Base-by-base conservation (phyloP, 495 filamentous ascomycete species). In the Mytilinidion resinicola region DNA sequence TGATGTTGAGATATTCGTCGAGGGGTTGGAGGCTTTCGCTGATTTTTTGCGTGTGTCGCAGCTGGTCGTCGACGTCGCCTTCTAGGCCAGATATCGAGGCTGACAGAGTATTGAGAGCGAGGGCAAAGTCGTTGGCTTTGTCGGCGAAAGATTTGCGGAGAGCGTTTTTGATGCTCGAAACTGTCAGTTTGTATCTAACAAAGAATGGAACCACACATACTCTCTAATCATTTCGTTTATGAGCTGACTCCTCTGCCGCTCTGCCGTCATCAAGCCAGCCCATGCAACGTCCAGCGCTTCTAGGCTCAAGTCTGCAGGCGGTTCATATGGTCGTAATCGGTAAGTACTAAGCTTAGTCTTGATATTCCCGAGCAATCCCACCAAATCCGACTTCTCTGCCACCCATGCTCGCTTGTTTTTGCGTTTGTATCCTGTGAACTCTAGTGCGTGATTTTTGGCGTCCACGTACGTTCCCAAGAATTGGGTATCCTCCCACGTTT, bases 201-300 rank as follows among this genome's bases (percentile, higher is more conserved):
- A 8, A 25, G 8, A 7, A 9, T 14, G 46, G 15, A 21, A 35
- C 19, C 37, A 11, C 35, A 73, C 82, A 69, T 74, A 85, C 84
- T 98, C 93, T 73, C 95, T 80, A 57, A 98, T 97, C 12, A 90
- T 96, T 73, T 96, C 90, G 71, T 97, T 98, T 69, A 98, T 97
- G 61, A 91, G 75, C 69, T 96, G 89, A 55, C 90, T 91, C 62
- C 91, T 81, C 47, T 82, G 79, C 72, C 91, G 88, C 74, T 98
- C 95, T 3, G 87, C 79, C 64, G 86, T 79, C 44, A 92, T 84
- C 59, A 97, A 69, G 21, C 69, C 77, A 17, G 81, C 77, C 93
- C 93, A 98, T 61, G 92, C 88, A 38, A 74, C 70, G 56, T 97
- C 93, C 59, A 91, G 79, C 9, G 83, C 82, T 49, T 95, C 91